These are phyloP conservation scores for Nemania diffusa DNA, from an alignment of 2,329 filamentous ascomycete genomes.

Conservation along the genomic window DNA sequence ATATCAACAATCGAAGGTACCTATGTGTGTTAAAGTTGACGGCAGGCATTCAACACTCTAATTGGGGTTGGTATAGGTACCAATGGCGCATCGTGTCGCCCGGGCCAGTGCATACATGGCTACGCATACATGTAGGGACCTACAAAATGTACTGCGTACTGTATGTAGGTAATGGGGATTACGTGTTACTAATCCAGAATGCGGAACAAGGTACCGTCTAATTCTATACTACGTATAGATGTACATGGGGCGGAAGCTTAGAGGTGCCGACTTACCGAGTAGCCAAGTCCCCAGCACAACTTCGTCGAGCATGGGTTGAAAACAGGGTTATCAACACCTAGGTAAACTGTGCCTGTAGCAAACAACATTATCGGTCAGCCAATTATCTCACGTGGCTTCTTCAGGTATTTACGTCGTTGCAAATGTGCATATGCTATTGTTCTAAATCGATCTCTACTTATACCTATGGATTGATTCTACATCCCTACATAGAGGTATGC, in stretches of 20 bases:
- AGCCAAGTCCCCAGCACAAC: slow-evolving; percentile 7
- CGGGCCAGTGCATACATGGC: too few relatives aligned
- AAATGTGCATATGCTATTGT: too few relatives aligned
- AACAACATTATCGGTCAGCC: background rate
- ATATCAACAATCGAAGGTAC: background rate
- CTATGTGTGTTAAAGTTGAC: background rate
- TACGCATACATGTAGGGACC: background rate
- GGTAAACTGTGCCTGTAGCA: background rate
- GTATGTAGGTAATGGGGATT: background rate
- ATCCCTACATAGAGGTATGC: too few relatives aligned
- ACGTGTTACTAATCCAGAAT: background rate
- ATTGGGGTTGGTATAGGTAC: too few relatives aligned
- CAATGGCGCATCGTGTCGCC: background rate
- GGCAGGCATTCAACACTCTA: background rate
- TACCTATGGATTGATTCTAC: too few relatives aligned
- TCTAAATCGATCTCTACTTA: background rate
- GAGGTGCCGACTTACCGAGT: slow-evolving; percentile 19
- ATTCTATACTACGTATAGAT: background rate
- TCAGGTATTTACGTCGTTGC: too few relatives aligned
- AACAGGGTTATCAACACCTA: background rate
- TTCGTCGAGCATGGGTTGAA: background rate
- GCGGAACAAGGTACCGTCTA: background rate
- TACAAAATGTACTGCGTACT: too few relatives aligned
- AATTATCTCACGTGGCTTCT: background rate
- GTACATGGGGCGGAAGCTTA: background rate